Evolutionary conservation across 352 stramenopile genomes (phyloP).

Genomic region (Phytophthora tentaculata): DNA sequence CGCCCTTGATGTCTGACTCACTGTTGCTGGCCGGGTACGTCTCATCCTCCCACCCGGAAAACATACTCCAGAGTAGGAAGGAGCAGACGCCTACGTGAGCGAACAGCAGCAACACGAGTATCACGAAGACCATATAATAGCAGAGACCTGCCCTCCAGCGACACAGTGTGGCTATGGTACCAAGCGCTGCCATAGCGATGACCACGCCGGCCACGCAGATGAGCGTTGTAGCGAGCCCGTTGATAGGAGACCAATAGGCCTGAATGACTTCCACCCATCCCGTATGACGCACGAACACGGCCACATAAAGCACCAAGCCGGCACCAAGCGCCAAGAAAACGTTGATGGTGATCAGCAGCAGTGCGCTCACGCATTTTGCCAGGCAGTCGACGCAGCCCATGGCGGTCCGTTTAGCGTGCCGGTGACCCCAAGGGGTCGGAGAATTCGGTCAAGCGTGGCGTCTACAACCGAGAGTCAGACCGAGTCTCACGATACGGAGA

Average conservation of each 20-base stretch:
- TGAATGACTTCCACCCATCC: conserved; percentile 63
- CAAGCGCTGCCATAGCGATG: conserved; percentile 60
- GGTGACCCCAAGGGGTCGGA: not conserved
- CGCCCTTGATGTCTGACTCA: conserved; percentile 48
- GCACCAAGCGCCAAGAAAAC: conserved; percentile 59
- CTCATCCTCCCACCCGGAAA: conserved; percentile 49
- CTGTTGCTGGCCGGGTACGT: conserved; percentile 50
- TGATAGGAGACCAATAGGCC: conserved; percentile 50
- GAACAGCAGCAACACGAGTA: conserved; percentile 61
- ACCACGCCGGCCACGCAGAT: conserved; percentile 55
- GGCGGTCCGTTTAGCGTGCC: conserved; percentile 12
- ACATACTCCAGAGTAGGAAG: conserved; percentile 55
- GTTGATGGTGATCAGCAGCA: conserved; percentile 69
- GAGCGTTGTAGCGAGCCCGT: conserved; percentile 51
- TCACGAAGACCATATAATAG: conserved; percentile 59
- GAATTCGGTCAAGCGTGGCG: conserved; percentile 21
- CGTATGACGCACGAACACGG: conserved; percentile 47
- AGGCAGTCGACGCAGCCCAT: conserved; percentile 40
- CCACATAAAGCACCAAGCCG: conserved; percentile 51
- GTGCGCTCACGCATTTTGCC: conserved; percentile 36
- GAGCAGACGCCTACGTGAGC: conserved; percentile 45
- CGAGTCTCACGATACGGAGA: conserved; percentile 6
- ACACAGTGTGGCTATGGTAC: conserved; percentile 56
- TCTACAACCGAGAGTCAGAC: conserved; percentile 26
- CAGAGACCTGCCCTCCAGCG: conserved; percentile 59